A percentile compares a stretch with the other conserved stretches of the same genome.
Conservation (phyloP, 1,284 basidiomycete genomes). For the Malassezia nana region DNA sequence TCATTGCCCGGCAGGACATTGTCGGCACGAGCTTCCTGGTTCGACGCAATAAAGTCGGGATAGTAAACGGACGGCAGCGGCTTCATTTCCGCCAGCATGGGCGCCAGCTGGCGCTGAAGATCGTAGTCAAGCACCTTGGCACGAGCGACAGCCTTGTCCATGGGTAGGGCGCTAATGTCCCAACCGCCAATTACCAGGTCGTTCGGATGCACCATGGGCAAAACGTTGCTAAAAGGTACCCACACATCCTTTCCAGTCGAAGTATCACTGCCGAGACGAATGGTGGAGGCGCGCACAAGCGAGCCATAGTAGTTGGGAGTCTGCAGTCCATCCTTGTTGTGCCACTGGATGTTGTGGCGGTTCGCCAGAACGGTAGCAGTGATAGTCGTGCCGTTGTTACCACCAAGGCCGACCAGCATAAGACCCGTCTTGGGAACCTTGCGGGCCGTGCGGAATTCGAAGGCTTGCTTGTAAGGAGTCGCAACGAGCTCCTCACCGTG, state of each 20-base stretch:
- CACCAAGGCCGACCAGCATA: constrained; percentile 92
- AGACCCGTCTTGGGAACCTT: constrained; percentile 85
- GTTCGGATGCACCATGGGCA: constrained; percentile 97
- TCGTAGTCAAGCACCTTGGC: constrained; percentile 92
- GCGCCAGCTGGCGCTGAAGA: constrained; percentile 85
- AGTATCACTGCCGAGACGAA: constrained; percentile 78
- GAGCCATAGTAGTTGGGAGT: constrained; percentile 74
- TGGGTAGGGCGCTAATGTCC: constrained; percentile 77
- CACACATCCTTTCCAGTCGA: constrained; percentile 78
- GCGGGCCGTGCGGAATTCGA: constrained; percentile 80
- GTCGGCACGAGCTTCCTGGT: constrained; percentile 90
- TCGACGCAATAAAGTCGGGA: constrained; percentile 68
- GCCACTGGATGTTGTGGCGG: constrained; percentile 86
- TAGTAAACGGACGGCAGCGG: constrained; percentile 87
- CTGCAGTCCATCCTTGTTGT: constrained; percentile 83
- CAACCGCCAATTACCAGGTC: constrained; percentile 93
- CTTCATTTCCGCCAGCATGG: constrained; percentile 69
- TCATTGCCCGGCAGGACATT: constrained; percentile 75
- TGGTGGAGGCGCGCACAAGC: constrained; percentile 83
- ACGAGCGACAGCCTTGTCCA: constrained; percentile 88
- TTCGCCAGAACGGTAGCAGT: constrained; percentile 93
- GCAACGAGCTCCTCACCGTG: constrained; percentile 44
- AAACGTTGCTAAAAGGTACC: constrained; percentile 81
- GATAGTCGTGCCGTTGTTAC: constrained; percentile 93
- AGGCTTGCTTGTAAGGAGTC: constrained; percentile 38